Evolutionary conservation across 2,329 filamentous ascomycete species (phyloP).

Genomic region (Fusarium armeniacum): DNA sequence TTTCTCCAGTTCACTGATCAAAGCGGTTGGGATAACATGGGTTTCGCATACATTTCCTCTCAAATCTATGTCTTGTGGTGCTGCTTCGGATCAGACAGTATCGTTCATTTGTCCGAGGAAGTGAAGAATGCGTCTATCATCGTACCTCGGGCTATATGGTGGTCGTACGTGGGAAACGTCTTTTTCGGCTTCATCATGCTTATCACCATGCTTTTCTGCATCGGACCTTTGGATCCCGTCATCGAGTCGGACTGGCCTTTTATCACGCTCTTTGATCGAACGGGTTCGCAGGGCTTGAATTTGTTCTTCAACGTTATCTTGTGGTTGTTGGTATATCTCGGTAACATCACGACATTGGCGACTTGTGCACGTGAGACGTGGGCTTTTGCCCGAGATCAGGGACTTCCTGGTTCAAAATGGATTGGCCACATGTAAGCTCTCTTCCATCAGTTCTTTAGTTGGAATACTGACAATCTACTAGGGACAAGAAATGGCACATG

Average conservation of each 20-base stretch:
- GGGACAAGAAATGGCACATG: slow-evolving; percentile 39
- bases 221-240: slow-evolving; percentile 19
- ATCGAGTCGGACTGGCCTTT: slow-evolving; percentile 33
- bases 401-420: slow-evolving; percentile 30
- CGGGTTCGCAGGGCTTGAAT: slow-evolving; percentile 17
- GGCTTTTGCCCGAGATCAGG: slow-evolving; percentile 26
- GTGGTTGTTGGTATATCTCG: slow-evolving; percentile 32
- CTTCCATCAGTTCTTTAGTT: rapidly evolving
- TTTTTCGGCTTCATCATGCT: slow-evolving; percentile 34
- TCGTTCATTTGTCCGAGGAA: slow-evolving; percentile 25
- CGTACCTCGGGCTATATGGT: slow-evolving; percentile 23
- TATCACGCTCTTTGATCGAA: slow-evolving; percentile 22
- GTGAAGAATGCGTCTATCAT: slow-evolving; percentile 31
- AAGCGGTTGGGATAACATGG: slow-evolving; percentile 34
- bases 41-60: slow-evolving; percentile 31
- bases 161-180: slow-evolving; percentile 28
- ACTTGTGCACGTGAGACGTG: slow-evolving; percentile 36
- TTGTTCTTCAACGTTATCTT: slow-evolving; percentile 30
- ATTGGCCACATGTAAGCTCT: slow-evolving; percentile 23
- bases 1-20: slow-evolving; percentile 35
- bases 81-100: slow-evolving; percentile 35
- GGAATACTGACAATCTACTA: not conserved
- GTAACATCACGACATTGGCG: slow-evolving; percentile 30
- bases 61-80: slow-evolving; percentile 37
- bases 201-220: slow-evolving; percentile 37